A percentile compares a stretch with the other conserved stretches of the same genome.
Evolutionary conservation across 2,329 filamentous ascomycete genomes (phyloP).

Genomic region (Colletotrichum limetticola): DNA sequence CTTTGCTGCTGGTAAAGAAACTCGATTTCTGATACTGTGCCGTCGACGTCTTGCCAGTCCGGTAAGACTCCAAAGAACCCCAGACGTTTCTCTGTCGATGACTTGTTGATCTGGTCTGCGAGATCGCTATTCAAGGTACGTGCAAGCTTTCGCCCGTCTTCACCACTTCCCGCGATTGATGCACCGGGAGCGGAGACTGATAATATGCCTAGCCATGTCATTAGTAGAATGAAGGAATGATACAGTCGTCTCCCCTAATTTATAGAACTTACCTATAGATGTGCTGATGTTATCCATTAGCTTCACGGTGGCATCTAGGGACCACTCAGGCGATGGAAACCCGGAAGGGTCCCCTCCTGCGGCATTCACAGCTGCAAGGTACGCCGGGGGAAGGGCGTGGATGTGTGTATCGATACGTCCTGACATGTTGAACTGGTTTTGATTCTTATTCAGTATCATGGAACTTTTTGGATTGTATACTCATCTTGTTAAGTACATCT

Average conservation of each 20-base stretch:
- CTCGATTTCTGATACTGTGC: conserved; percentile 39
- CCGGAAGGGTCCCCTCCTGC: conserved; percentile 32
- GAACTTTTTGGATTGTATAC: not conserved
- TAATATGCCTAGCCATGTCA: not conserved
- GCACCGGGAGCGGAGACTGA: conserved; percentile 31
- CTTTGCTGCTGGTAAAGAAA: conserved; percentile 39
- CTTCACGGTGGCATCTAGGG: conserved; percentile 14
- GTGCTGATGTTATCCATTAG: conserved; percentile 22
- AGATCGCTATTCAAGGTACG: conserved; percentile 26
- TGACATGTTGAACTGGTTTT: not conserved
- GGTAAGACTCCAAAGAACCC: conserved; percentile 42
- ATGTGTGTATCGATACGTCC: not conserved
- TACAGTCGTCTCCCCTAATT: not conserved
- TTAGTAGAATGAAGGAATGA: not conserved
- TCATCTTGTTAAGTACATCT: not conserved
- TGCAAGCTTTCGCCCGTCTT: conserved; percentile 15
- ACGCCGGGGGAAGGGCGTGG: conserved; percentile 22
- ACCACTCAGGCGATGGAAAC: conserved; percentile 32
- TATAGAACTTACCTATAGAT: not conserved
- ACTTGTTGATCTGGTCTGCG: not conserved
- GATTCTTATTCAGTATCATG: not conserved
- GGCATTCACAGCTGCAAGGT: conserved; percentile 15
- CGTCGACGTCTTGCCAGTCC: conserved; percentile 40
- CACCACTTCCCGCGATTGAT: conserved; percentile 22
- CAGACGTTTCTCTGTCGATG: conserved; percentile 2